Evolutionary conservation across 768 basidiomycete species (phyloP).

Genomic region (Lentinula sp.): DNA sequence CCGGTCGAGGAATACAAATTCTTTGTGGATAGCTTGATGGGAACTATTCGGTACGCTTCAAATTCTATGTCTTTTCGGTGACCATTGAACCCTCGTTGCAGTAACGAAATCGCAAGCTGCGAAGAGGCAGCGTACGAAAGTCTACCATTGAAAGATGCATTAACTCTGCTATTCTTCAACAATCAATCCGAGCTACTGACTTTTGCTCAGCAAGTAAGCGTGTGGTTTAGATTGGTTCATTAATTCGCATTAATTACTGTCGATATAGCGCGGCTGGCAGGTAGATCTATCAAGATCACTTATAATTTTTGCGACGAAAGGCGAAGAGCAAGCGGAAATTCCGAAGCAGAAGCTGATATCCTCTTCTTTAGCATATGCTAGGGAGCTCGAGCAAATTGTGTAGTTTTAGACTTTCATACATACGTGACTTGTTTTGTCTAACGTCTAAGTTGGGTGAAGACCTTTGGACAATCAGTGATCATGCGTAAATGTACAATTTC

Average conservation of each 20-base stretch:
- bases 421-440: slow-evolving; percentile 4
- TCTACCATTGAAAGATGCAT: slow-evolving; percentile 84
- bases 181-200: slow-evolving; percentile 69
- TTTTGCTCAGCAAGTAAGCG: slow-evolving; percentile 72
- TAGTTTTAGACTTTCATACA: slow-evolving; percentile 29
- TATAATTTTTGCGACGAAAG: slow-evolving; percentile 76
- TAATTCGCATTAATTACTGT: slow-evolving; percentile 8
- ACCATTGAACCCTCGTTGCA: slow-evolving; percentile 21
- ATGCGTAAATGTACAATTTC: background rate
- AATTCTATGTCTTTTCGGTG: slow-evolving; percentile 3
- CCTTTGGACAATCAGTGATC: background rate
- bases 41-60: slow-evolving; percentile 73
- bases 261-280: slow-evolving; percentile 72
- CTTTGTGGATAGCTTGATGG: slow-evolving; percentile 90
- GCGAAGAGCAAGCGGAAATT: slow-evolving; percentile 79
- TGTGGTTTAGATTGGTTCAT: slow-evolving; percentile 13
- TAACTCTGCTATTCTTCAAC: slow-evolving; percentile 87
- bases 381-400: slow-evolving; percentile 89
- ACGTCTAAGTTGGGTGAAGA: background rate
- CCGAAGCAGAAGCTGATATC: slow-evolving; percentile 80
- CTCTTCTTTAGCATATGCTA: slow-evolving; percentile 72
- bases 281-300: slow-evolving; percentile 63
- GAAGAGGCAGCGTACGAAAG: slow-evolving; percentile 93
- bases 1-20: slow-evolving; percentile 93
- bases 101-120: slow-evolving; percentile 96